phyloP scores from a whole-genome alignment of 1,284 basidiomycete species.

The Heliocybe sulcata region DNA sequence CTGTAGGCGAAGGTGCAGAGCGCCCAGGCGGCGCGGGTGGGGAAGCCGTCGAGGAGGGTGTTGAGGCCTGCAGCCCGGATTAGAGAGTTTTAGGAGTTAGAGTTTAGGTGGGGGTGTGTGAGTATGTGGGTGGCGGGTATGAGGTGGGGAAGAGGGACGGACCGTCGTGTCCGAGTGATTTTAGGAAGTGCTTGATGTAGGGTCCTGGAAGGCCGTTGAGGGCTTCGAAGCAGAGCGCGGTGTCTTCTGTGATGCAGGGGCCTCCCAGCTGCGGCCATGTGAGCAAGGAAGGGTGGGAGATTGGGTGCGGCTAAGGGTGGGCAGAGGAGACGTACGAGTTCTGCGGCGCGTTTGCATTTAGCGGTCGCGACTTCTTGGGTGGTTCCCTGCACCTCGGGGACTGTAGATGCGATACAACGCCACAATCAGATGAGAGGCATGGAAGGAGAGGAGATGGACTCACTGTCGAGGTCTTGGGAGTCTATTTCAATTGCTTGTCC shows the following conservation, averaged over 20 bases:
- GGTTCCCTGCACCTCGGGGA: constrained; percentile 92
- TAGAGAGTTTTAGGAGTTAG: neutral
- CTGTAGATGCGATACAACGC: constrained; percentile 31
- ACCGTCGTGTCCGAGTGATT: constrained; percentile 74
- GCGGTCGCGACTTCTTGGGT: constrained; percentile 87
- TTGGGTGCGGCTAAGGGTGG: neutral
- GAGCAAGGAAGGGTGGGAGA: neutral
- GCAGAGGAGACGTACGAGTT: constrained; percentile 42
- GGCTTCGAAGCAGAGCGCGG: constrained; percentile 88
- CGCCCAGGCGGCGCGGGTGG: constrained; percentile 77
- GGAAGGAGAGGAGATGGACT: constrained; percentile 21
- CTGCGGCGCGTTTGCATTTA: constrained; percentile 84
- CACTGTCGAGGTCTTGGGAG: constrained; percentile 65
- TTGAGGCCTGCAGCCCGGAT: constrained; percentile 80
- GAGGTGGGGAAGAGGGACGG: neutral
- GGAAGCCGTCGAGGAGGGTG: constrained; percentile 80
- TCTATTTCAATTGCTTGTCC: constrained; percentile 58
- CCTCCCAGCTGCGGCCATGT: constrained; percentile 49
- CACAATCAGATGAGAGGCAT: neutral
- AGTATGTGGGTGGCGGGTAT: neutral
- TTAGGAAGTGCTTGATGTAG: constrained; percentile 93
- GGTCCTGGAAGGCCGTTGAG: constrained; percentile 90
- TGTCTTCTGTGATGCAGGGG: constrained; percentile 96
- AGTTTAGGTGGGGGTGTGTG: neutral
- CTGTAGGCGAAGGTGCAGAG: constrained; percentile 96